Base-by-base conservation (phyloP, 441 rosid genomes). In the Omphalea diandra region DNA sequence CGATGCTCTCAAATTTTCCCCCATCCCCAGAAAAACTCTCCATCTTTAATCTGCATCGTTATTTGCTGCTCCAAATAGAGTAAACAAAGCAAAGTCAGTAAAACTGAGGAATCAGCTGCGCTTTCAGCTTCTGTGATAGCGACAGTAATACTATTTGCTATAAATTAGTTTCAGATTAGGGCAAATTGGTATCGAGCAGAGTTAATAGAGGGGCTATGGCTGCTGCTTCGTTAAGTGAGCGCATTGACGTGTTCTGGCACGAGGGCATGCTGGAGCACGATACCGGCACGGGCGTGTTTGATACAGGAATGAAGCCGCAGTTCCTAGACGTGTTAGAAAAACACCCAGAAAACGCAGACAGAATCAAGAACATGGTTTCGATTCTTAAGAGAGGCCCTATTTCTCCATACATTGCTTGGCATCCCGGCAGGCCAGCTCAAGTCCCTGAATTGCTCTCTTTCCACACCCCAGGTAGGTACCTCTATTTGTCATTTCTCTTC, bases 261-360 rank as follows among this genome's bases (percentile, higher is more conserved):
- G 90, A 89, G 15, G 94, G 91, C 58, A 93, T 93, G 98, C 87
- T 93, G 52, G 67, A 56, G 26, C 97, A 89, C 77, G 80, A 87
- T 71, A 73, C 90, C 10, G 94, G 94, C 10, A 53, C 27, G 53
- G 98, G 98, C 66, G 86, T 89, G 1, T 93, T 90, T 71, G 93
- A 90, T 78, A 65, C 83, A 26, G 94, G 92, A 63, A 7, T 63
- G 40, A 84, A 88, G 74, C 94, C 96, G 0, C 96, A 93, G 0
- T 90, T 93, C 81, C 77, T 90, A 5, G 97, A 90, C 55, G 91
- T 90, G 22, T 71, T 93, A 44, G 97, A 93, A 55, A 80, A 83
- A 56, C 98, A 93, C 70, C 97, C 97, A 3, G 97, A 93, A 74
- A 93, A 90, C 75, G 44, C 86, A 7, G 91, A 90, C 75, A 85